phyloP scores from a whole-genome alignment of 1,139 yeast genomes.

The Nakaseomyces sp. region DNA sequence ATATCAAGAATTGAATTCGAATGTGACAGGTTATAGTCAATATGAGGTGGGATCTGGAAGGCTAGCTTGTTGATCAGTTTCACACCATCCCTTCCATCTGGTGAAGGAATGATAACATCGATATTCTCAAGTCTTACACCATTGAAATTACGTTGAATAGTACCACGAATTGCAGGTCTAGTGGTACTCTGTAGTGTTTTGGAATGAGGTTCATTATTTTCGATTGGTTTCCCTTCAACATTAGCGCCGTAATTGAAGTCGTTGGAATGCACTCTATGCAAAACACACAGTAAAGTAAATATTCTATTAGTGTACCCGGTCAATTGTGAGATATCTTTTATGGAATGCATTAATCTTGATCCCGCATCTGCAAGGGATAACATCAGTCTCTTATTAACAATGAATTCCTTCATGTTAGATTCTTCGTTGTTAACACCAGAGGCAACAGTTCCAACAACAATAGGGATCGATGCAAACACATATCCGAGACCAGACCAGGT shows the following conservation, averaged over 20 bases:
- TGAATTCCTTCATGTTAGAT: conserved; percentile 76
- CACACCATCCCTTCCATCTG: conserved; percentile 45
- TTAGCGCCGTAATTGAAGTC: conserved; percentile 52
- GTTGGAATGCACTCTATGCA: conserved; percentile 76
- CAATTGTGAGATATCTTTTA: conserved; percentile 82
- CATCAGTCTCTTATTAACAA: conserved; percentile 84
- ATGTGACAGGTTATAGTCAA: conserved; percentile 20
- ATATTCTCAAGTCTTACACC: conserved; percentile 79
- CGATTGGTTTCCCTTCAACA: conserved; percentile 6
- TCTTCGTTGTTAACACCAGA: conserved; percentile 33
- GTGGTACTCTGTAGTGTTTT: neutral
- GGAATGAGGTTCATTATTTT: neutral
- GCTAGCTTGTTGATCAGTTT: conserved; percentile 53
- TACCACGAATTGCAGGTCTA: conserved; percentile 42
- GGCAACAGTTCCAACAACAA: conserved; percentile 41
- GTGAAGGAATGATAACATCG: conserved; percentile 71
- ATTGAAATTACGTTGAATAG: conserved; percentile 67
- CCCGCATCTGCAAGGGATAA: conserved; percentile 93
- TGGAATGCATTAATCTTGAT: conserved; percentile 90
- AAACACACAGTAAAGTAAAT: conserved; percentile 59
- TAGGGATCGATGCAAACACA: conserved; percentile 82
- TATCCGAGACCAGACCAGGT: conserved; percentile 96
- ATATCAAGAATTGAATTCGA: conserved; percentile 22
- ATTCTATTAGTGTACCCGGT: conserved; percentile 89
- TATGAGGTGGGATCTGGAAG: conserved; percentile 47